These are phyloP conservation scores for Furcasterigmium furcatum DNA, from an alignment of 2,329 filamentous ascomycete species.

Conservation along the genomic window DNA sequence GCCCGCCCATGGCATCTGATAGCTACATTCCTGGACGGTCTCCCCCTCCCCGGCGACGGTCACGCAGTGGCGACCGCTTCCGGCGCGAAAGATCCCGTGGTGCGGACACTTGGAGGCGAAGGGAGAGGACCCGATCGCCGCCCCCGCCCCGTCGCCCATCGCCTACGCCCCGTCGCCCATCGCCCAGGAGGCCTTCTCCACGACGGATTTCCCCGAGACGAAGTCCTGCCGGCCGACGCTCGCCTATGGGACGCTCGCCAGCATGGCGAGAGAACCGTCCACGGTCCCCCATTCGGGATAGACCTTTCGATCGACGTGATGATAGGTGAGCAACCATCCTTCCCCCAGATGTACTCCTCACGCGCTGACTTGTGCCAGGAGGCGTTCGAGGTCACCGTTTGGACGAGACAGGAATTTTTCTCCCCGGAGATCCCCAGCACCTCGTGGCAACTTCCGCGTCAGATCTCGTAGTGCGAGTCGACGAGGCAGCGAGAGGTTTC, in stretches of 20 bases:
- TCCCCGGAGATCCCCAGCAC: conserved; percentile 30
- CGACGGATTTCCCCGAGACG: conserved; percentile 25
- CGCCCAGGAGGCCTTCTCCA: conserved; percentile 26
- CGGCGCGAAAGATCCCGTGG: conserved; percentile 36
- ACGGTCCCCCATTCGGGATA: conserved; percentile 16
- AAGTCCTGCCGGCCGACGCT: conserved; percentile 30
- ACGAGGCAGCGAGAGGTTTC: conserved; percentile 37
- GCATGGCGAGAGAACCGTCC: conserved; percentile 20
- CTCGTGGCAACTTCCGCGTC: conserved; percentile 46
- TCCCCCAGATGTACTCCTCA: too few relatives aligned
- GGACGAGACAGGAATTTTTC: conserved; percentile 40
- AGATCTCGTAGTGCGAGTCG: conserved; percentile 50
- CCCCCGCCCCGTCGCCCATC: conserved; percentile 23
- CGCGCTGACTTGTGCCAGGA: conserved; percentile 25
- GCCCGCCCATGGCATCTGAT: conserved; percentile 36
- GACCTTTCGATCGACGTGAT: conserved; percentile 34
- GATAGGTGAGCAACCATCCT: conserved; percentile 25
- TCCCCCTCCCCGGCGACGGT: conserved; percentile 32
- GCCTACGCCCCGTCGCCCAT: neutral
- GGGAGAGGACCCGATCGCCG: conserved; percentile 24
- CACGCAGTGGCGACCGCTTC: conserved; percentile 37
- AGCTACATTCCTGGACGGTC: conserved; percentile 44
- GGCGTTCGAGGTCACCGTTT: conserved; percentile 53
- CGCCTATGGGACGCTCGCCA: conserved; percentile 18
- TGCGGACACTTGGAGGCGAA: conserved; percentile 11